Percentiles rank a stretch among this genome's conserved stretches.
These are phyloP conservation scores for Botrytis sinoallii DNA, from an alignment of 2,329 filamentous ascomycete genomes.

Conservation along the genomic window DNA sequence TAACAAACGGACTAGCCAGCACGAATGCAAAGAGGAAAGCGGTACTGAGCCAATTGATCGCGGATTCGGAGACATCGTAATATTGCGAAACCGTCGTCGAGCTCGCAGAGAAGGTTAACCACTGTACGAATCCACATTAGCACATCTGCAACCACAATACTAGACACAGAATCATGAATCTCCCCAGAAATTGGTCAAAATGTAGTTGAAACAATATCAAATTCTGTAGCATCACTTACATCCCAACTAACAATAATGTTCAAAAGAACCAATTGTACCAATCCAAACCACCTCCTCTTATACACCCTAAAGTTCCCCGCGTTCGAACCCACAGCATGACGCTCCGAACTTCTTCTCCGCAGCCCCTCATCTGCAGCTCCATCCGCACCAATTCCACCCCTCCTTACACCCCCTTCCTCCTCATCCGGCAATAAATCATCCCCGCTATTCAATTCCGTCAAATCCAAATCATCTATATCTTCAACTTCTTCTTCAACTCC, in stretches of 20 bases:
- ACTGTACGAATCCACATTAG: conserved; percentile 49
- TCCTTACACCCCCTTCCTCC: conserved; percentile 20
- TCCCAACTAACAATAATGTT: conserved; percentile 96
- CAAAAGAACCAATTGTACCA: conserved; percentile 77
- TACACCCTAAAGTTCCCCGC: conserved; percentile 56
- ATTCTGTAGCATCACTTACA: conserved; percentile 55
- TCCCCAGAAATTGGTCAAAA: neutral
- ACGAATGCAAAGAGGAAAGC: conserved; percentile 84
- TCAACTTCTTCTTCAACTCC: conserved; percentile 20
- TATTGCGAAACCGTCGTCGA: conserved; percentile 70
- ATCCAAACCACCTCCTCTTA: conserved; percentile 83
- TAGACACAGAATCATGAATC: neutral
- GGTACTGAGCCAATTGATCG: conserved; percentile 91
- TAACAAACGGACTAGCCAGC: conserved; percentile 65
- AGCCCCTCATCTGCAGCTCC: conserved; percentile 4
- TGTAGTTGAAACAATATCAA: neutral
- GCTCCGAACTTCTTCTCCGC: neutral
- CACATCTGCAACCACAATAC: neutral
- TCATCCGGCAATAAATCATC: conserved; percentile 34
- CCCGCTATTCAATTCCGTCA: conserved; percentile 34
- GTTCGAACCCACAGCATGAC: neutral
- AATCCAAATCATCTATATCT: conserved; percentile 25
- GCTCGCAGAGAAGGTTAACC: conserved; percentile 88
- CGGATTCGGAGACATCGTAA: conserved; percentile 69
- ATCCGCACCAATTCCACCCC: conserved; percentile 7